Conservation (phyloP, 2,329 filamentous ascomycete genomes). For the Aspergillus sergii region DNA sequence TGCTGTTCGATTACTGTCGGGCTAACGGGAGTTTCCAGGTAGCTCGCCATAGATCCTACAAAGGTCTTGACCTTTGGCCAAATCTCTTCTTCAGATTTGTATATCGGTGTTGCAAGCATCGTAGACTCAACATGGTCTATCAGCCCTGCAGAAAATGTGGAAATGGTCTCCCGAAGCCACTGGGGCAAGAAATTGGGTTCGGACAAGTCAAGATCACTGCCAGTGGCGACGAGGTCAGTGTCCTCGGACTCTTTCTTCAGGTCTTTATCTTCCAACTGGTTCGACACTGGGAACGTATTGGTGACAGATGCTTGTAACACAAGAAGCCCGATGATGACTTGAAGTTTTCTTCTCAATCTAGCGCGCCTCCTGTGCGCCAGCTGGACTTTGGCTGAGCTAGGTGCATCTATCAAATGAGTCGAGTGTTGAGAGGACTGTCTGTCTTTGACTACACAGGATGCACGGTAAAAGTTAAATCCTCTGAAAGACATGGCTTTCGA, state of each 20-base stretch:
- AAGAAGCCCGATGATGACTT: constrained; percentile 7
- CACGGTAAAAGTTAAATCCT: neutral
- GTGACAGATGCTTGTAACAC: constrained; percentile 4
- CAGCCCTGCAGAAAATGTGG: neutral
- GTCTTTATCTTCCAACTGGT: neutral
- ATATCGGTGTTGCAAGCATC: neutral
- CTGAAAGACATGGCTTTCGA: neutral
- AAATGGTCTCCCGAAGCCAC: neutral
- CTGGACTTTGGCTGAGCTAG: neutral
- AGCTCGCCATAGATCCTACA: neutral
- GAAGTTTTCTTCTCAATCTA: constrained; percentile 8
- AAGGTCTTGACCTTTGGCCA: neutral
- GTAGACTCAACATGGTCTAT: neutral
- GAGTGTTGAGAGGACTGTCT: neutral
- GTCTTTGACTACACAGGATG: neutral
- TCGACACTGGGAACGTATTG: neutral
- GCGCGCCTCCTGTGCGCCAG: neutral
- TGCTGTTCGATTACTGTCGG: neutral
- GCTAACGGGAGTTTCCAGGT: neutral
- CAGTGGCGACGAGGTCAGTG: neutral
- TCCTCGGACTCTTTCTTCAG: neutral
- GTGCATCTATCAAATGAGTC: neutral
- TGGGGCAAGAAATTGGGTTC: neutral
- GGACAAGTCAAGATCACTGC: neutral
- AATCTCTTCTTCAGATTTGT: neutral